Percentiles rank a stretch among this genome's conserved stretches.
These are phyloP conservation scores for Climacium dendroides DNA, from an alignment of 225 moss, liverwort and hornwort species.

Conservation along the genomic window DNA sequence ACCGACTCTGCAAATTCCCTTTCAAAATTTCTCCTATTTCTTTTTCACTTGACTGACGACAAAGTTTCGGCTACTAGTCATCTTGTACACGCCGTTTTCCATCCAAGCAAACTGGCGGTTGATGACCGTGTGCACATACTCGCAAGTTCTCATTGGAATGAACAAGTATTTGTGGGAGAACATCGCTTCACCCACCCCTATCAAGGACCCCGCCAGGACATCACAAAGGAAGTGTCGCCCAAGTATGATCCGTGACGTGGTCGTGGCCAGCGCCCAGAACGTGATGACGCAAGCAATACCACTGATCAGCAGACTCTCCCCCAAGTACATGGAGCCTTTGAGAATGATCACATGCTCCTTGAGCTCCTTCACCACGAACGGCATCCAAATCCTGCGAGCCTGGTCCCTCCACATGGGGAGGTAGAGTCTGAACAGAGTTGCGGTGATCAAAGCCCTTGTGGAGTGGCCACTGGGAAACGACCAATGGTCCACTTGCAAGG, in stretches of 20 bases:
- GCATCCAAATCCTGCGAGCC: conserved; percentile 16
- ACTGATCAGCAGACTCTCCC: conserved; percentile 12
- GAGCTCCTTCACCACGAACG: neutral
- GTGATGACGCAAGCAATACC: neutral
- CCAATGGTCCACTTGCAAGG: conserved; percentile 45
- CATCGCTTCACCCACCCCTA: conserved; percentile 50
- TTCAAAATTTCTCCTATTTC: neutral
- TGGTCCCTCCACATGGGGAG: conserved; percentile 47
- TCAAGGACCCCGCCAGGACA: conserved; percentile 23
- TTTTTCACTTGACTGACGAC: conserved; percentile 1
- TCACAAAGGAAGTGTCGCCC: conserved; percentile 82
- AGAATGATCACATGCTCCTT: conserved; percentile 1
- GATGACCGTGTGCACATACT: conserved; percentile 27
- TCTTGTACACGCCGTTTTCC: conserved; percentile 1
- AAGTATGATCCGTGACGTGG: conserved; percentile 55
- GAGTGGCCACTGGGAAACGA: conserved; percentile 88
- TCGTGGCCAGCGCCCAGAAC: conserved; percentile 56
- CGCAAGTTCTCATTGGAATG: conserved; percentile 22
- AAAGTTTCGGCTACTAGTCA: neutral
- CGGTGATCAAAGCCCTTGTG: conserved; percentile 51
- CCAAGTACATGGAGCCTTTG: neutral
- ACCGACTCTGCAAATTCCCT: neutral
- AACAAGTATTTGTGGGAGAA: conserved; percentile 38
- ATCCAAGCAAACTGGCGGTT: conserved; percentile 8
- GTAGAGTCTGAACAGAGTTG: conserved; percentile 47